A percentile compares a stretch with the other conserved stretches of the same genome.
phyloP scores from a whole-genome alignment of 306 rosid species.

The Abrus precatorius region DNA sequence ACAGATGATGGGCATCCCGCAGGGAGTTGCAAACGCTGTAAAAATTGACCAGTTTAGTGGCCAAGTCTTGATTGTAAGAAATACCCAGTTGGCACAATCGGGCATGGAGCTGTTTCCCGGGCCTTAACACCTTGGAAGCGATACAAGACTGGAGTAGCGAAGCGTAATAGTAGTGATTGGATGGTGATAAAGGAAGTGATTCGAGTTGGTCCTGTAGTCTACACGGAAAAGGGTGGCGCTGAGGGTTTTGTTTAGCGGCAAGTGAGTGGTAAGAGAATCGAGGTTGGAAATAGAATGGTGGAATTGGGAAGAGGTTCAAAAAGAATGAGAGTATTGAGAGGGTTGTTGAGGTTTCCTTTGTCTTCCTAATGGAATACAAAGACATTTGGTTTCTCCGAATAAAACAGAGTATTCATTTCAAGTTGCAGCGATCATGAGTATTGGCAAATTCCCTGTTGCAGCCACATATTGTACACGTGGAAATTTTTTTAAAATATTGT shows the following conservation, averaged over 20 bases:
- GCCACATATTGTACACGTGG: no score
- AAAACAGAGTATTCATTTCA: not conserved
- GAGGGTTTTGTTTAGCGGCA: slow-evolving; percentile 42
- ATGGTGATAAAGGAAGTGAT: slow-evolving; percentile 36
- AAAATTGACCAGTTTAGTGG: slow-evolving; percentile 65
- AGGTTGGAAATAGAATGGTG: slow-evolving; percentile 27
- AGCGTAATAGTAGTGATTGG: slow-evolving; percentile 46
- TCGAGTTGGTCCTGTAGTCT: slow-evolving; percentile 40
- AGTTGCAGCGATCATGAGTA: no score
- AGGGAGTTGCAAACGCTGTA: slow-evolving; percentile 60
- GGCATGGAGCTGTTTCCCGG: slow-evolving; percentile 76
- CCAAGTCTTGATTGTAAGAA: slow-evolving; percentile 55
- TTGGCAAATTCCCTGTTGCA: not conserved
- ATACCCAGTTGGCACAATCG: slow-evolving; percentile 68
- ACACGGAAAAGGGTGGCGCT: slow-evolving; percentile 34
- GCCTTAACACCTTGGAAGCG: slow-evolving; percentile 58
- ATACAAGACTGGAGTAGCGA: slow-evolving; percentile 69
- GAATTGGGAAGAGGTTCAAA: slow-evolving; percentile 30
- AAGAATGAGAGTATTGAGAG: slow-evolving; percentile 30
- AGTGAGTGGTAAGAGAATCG: slow-evolving; percentile 44
- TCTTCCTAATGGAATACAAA: slow-evolving; percentile 45
- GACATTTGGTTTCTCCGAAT: slow-evolving; percentile 48
- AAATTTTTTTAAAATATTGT: no score
- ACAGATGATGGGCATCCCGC: slow-evolving; percentile 65
- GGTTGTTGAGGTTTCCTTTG: slow-evolving; percentile 44